phyloP scores from a whole-genome alignment of 768 basidiomycete species.

The Suillus cothurnatus region DNA sequence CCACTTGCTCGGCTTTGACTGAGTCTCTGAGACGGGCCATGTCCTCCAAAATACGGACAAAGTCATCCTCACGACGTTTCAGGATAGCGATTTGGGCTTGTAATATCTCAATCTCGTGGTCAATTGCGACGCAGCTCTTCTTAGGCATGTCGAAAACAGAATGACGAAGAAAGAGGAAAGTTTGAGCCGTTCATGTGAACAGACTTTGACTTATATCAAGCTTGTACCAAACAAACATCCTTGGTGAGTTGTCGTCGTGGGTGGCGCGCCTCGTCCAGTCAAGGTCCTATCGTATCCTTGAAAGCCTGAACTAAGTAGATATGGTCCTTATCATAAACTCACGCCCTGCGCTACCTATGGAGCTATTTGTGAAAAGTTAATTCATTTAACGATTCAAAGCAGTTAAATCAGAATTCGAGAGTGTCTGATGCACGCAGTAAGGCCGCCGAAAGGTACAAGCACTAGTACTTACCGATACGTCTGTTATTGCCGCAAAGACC shows the following conservation, averaged over 20 bases:
- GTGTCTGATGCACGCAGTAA: not conserved
- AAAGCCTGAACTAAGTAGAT: not conserved
- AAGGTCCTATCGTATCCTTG: not conserved
- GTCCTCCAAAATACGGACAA: conserved; percentile 42
- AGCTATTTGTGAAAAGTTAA: not conserved
- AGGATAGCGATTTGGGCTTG: conserved; percentile 41
- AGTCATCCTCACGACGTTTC: conserved; percentile 41
- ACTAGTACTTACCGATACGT: too few species aligned
- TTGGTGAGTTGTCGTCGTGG: not conserved
- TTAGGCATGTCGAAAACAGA: conserved; percentile 23
- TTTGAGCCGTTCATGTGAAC: not conserved
- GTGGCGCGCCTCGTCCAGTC: not conserved
- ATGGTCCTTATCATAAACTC: not conserved
- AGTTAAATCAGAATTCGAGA: not conserved
- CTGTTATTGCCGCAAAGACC: too few species aligned
- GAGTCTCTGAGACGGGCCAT: conserved; percentile 41
- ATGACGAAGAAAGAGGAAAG: not conserved
- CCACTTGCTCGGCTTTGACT: conserved; percentile 35
- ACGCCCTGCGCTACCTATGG: not conserved
- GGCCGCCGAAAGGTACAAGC: too few species aligned
- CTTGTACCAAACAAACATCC: not conserved
- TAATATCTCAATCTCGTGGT: conserved; percentile 40
- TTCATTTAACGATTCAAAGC: not conserved
- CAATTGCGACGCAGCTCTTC: conserved; percentile 32
- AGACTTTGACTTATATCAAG: not conserved